Percentiles rank a stretch among this genome's conserved stretches.
Conservation (phyloP, 2,329 filamentous ascomycete genomes). For the Aspergillus floridensis region DNA sequence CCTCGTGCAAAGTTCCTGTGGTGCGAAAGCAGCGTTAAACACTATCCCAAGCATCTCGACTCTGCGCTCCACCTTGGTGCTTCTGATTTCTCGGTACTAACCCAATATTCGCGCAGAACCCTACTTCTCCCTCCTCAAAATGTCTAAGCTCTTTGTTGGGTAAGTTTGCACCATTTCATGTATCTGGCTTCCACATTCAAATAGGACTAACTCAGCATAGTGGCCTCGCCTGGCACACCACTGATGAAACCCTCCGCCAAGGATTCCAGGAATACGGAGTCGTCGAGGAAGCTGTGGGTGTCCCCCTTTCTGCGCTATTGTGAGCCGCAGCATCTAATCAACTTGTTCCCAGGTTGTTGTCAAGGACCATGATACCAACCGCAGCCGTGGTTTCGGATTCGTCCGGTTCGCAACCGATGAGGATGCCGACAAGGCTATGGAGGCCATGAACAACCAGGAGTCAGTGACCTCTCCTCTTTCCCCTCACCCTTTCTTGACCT, state of each 20-base stretch:
- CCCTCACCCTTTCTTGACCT: not conserved
- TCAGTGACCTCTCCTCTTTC: constrained; percentile 50
- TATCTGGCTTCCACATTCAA: constrained; percentile 16
- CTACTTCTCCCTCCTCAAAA: constrained; percentile 42
- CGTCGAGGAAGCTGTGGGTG: constrained; percentile 91
- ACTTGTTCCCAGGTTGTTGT: constrained; percentile 72
- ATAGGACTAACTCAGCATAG: constrained; percentile 46
- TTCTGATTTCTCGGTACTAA: constrained; percentile 8
- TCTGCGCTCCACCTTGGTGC: not conserved
- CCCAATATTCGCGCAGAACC: not conserved
- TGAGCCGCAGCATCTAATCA: not conserved
- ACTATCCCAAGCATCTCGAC: no score
- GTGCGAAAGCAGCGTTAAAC: no score
- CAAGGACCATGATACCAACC: constrained; percentile 93
- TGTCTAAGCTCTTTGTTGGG: constrained; percentile 78
- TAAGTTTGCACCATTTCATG: constrained; percentile 11
- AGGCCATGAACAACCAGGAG: constrained; percentile 59
- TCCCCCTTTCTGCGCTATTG: not conserved
- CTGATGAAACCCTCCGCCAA: constrained; percentile 77
- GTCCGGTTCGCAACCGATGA: constrained; percentile 68
- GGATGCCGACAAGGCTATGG: constrained; percentile 45
- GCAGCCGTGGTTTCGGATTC: constrained; percentile 96
- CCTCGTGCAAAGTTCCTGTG: not conserved
- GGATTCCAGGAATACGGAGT: constrained; percentile 91
- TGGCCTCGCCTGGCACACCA: constrained; percentile 97